Evolutionary conservation across 768 basidiomycete genomes (phyloP), one percentile per base, ranked within the genome.

Genomic region (Tylopilus subfusipes): DNA sequence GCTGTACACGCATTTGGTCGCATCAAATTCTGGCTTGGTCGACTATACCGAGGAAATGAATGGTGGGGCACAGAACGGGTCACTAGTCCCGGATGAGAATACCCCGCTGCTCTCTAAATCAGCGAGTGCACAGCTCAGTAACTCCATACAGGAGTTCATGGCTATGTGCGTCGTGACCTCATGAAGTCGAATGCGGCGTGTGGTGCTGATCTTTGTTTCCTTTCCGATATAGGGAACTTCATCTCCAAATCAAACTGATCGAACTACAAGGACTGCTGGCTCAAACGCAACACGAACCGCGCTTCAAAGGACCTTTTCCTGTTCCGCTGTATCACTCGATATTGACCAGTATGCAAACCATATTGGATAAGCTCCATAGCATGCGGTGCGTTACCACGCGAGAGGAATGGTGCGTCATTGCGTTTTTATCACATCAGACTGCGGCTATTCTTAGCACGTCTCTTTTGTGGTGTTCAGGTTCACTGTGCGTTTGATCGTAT

Each of bases 311-410:
- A 0, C 93, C 95, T 0, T 98, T 98, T 73, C 96, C 96, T 2
- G 82, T 90, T 16, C 72, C 81, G 45, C 74, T 94, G 10, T 99
- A 98, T 63, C 85, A 91, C 13, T 83, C 86, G 8, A 83, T 93
- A 57, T 74, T 93, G 71, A 86, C 84, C 2, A 88, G 89, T 62
- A 64, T 93, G 57, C 92, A 96, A 68, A 84, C 83, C 1, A 93
- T 95, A 30, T 72, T 96, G 57, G 93, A 95, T 64, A 86, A 82
- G 65, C 72, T 99, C 53, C 97, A 98, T 68, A 90, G 91, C 60
- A 97, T 98, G 89, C 82, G 95, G 27, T 95, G 93, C 68, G 95
- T 98, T n/a, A 97, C 91, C 6, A 93, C 93, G 0, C 80, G 92
- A 38, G 91, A 96, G 69, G 93, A 96, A 75, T 98, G 95, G 94